Base-by-base conservation (phyloP, 2,329 filamentous ascomycete species). In the Penicillium polonicum region DNA sequence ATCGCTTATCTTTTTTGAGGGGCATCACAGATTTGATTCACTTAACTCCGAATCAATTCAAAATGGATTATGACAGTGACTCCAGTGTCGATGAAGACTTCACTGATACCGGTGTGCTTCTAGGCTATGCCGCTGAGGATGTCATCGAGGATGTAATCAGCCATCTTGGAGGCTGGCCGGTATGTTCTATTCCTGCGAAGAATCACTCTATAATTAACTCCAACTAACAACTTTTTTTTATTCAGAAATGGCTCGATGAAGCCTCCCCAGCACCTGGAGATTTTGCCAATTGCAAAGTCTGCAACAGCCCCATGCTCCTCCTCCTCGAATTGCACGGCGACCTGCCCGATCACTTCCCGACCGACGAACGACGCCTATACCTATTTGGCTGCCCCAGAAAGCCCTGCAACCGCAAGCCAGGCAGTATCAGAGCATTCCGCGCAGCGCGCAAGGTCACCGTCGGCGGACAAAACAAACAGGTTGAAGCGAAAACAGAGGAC, bases 241-340 rank as follows among this genome's bases (percentile, higher is more conserved):
- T 21, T 48, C 62, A 94, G 93, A 87, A 88, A 75, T 99, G 94
- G 94, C 80, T 96, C 38, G 88, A 92, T 65, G 76, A 82, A n/a
- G 78, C 82, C 52, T 84, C 82, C 41, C 81, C 89, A 4, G 90
- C 93, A 8, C 89, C 90, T 1, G 89, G 89, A 25, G 80, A 87
- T 0, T 82, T 96, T 10, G 91, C 90, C 23, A 88, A 87, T 76
- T 99, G 94, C 80, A 91, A 90, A 76, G 83, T 90, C 64, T 99
- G 94, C 84, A 90, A 91, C 65, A 84, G 87, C 52, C 77, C 91
- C 52, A 91, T 97, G 85, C 87, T 86, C 1, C 82, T 97, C 12
- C 84, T 99, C 3, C 83, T 99, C 46, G 92, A 99, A 75, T 83
- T 99, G 29, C 91, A 99, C 75, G 92, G 86, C 68, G 92, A 97